Conservation (phyloP, 768 basidiomycete species). For the Leccinellum albellum region DNA sequence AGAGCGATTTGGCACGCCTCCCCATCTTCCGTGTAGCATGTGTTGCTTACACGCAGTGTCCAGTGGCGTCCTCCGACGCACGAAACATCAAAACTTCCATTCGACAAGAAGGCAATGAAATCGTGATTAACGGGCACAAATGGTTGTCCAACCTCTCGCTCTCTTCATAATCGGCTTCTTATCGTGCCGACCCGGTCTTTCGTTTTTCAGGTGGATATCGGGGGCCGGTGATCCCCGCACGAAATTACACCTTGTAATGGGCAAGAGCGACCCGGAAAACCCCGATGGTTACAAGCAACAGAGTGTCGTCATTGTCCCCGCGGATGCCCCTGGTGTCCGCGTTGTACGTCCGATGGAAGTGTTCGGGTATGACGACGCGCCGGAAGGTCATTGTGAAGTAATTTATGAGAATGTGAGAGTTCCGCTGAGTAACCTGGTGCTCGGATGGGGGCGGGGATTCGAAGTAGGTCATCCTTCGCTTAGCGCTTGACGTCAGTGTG, state of each 20-base stretch:
- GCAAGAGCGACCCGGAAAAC: slow-evolving; percentile 87
- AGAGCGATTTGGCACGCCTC: slow-evolving; percentile 68
- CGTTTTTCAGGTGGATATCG: slow-evolving; percentile 80
- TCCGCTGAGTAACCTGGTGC: slow-evolving; percentile 74
- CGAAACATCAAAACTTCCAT: slow-evolving; percentile 92
- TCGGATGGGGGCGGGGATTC: slow-evolving; percentile 94
- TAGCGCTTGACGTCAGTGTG: background rate
- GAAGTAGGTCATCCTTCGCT: slow-evolving; percentile 49
- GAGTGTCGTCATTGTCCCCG: slow-evolving; percentile 92
- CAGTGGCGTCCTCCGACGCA: slow-evolving; percentile 90
- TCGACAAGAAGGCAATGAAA: slow-evolving; percentile 75
- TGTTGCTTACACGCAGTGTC: slow-evolving; percentile 1
- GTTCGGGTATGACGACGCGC: slow-evolving; percentile 92
- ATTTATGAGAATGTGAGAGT: slow-evolving; percentile 93
- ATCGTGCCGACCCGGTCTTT: slow-evolving; percentile 10
- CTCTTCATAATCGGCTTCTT: slow-evolving; percentile 3
- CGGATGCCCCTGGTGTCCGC: slow-evolving; percentile 81
- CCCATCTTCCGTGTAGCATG: slow-evolving; percentile 3
- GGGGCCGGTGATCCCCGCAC: slow-evolving; percentile 93
- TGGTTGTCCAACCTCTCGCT: slow-evolving; percentile 50
- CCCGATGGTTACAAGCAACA: slow-evolving; percentile 76
- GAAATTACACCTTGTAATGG: slow-evolving; percentile 89
- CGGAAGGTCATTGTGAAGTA: slow-evolving; percentile 95
- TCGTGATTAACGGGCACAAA: slow-evolving; percentile 95
- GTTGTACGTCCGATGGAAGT: slow-evolving; percentile 91